These are phyloP conservation scores for Solanum paucissectum DNA, from an alignment of 257 asterid genomes.

Conservation along the genomic window DNA sequence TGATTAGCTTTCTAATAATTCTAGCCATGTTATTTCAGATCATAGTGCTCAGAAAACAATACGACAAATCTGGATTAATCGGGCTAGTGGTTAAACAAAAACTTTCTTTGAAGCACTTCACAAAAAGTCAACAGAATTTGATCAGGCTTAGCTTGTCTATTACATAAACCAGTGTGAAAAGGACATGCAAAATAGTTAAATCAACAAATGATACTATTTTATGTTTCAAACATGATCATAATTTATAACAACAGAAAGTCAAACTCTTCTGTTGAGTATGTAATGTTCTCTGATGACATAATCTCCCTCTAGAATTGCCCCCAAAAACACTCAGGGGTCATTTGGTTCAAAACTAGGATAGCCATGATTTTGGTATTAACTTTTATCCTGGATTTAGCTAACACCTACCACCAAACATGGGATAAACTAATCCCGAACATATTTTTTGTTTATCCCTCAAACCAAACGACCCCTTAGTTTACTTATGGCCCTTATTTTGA, in stretches of 20 bases:
- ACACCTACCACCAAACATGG: background rate
- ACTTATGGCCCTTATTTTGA: background rate
- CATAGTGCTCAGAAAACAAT: too few relatives aligned
- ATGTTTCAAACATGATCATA: background rate
- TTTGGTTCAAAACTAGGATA: background rate
- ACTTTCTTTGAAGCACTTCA: background rate
- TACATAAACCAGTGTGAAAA: background rate
- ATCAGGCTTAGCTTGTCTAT: background rate
- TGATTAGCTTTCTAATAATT: background rate
- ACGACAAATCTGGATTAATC: background rate
- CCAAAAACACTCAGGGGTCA: background rate
- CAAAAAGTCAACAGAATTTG: background rate
- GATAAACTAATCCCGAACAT: background rate
- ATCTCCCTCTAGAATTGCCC: background rate
- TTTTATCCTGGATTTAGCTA: background rate
- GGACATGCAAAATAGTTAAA: background rate
- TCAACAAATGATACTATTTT: background rate
- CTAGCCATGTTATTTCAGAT: background rate
- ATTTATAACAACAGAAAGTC: background rate
- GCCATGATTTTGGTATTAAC: background rate
- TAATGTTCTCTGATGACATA: background rate
- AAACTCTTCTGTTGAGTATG: background rate
- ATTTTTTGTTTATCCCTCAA: too few relatives aligned
- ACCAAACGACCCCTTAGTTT: background rate
- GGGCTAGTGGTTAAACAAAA: background rate